A percentile compares a stretch with the other conserved stretches of the same genome.
phyloP scores from a whole-genome alignment of 495 filamentous ascomycete genomes.

The Penicillium paxilli region DNA sequence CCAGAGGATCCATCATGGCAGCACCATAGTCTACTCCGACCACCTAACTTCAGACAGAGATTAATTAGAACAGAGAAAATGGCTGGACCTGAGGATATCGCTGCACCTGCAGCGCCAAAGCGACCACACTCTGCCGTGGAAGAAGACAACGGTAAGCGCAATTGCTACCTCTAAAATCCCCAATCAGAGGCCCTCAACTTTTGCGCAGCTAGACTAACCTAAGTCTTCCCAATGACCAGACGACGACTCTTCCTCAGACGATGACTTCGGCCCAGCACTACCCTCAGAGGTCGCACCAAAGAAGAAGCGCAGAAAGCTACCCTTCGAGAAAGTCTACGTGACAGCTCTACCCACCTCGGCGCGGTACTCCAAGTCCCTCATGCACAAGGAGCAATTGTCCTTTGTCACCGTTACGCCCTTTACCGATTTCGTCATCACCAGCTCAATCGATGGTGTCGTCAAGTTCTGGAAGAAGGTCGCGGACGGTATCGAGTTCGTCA shows the following conservation, averaged over 20 bases:
- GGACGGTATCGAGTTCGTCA: conserved; percentile 92
- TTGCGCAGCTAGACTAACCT: too few relatives aligned
- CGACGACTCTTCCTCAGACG: conserved; percentile 75
- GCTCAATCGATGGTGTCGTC: conserved; percentile 87
- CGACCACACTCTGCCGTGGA: conserved; percentile 42
- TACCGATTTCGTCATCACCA: conserved; percentile 94
- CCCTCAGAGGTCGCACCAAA: conserved; percentile 74
- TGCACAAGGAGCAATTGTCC: conserved; percentile 94
- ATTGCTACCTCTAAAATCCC: not conserved
- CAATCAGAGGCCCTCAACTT: too few relatives aligned
- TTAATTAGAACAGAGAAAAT: too few relatives aligned
- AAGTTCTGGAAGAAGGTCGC: conserved; percentile 99
- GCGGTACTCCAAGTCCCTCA: conserved; percentile 93
- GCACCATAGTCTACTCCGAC: too few relatives aligned
- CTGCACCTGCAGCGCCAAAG: conserved; percentile 25
- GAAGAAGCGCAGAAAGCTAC: conserved; percentile 88
- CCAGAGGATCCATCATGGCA: too few relatives aligned
- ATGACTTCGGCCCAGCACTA: conserved; percentile 90
- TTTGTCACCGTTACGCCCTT: conserved; percentile 83
- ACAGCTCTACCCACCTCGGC: conserved; percentile 79
- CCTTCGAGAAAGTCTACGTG: conserved; percentile 92
- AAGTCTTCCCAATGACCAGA: conserved; percentile 18
- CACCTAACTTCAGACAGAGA: too few relatives aligned
- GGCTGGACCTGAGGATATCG: conserved; percentile 28
- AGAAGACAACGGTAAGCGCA: conserved; percentile 31